Evolutionary conservation across 2,329 filamentous ascomycete genomes (phyloP), one percentile per base, ranked within the genome.

Genomic region (Beauveria caledonica): DNA sequence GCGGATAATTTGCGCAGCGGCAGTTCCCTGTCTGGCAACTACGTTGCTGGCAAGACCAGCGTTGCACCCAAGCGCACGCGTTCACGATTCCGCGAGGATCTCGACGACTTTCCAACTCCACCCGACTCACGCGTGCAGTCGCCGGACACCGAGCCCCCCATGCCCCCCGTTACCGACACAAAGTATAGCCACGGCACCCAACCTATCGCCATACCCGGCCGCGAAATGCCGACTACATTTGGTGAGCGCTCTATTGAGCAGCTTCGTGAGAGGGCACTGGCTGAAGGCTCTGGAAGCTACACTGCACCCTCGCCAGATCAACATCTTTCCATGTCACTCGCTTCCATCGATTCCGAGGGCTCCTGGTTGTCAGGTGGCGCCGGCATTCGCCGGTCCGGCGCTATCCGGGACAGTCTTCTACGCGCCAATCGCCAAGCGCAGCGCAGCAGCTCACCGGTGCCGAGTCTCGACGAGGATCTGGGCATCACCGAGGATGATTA

Each of bases 341-440:
- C 92, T 2, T 97, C 92, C 0, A 90, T 97, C 62, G 94, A 97
- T 69, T 97, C 92, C 0, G 94, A 99, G 76, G 94, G 84, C 5
- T 97, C 92, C 0, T 99, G 94, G 94, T 85, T 99, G 49, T 94
- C 92, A 3, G 92, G 93, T 17, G 86, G 87, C 60, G 73, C 78
- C 54, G 80, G 78, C 65, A 78, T 77, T 68, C 73, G 78, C 64
- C 72, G 74, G 33, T 78, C 78, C 64, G 69, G 78, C 60, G 70
- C 78, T 69, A 72, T 84, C 69, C 68, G 78, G 36, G 73, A 72
- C 63, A 77, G 72, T 67, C 71, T 72, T 48, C 64, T 67, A 36
- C 68, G 70, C 39, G 67, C 68, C 45, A 72, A 68, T 52, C 69
- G 66, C 36, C 70, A 72, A 29, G 65, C 63, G 13, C 61, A 62